Evolutionary conservation across 2,329 filamentous ascomycete species (phyloP), one percentile per base, ranked within the genome.

Genomic region (Hymenoscyphus infarciens): DNA sequence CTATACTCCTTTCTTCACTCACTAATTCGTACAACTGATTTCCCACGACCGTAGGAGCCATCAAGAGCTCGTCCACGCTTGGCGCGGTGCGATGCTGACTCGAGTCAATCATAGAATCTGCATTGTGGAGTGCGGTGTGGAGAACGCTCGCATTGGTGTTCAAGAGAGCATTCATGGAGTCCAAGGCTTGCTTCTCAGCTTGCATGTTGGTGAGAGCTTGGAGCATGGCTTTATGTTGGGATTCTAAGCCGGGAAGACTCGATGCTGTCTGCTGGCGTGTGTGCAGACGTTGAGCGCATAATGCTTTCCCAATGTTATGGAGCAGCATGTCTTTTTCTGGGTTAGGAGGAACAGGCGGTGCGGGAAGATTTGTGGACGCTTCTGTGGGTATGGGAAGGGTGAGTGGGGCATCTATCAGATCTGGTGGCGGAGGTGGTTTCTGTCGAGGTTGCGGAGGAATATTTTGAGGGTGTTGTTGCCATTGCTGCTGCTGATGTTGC

Each of bases 241-340:
- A 89, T 61, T 85, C 83, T 1, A 98, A 82, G 0, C 92, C 89
- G 0, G 87, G 82, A 38, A 97, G 81, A 22, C 89, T 91, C 15
- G 88, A 82, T 19, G 86, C 82, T 68, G 93, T 93, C 71, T 95
- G 90, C 29, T 83, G 77, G 56, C 89, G 83, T 60, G 87, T 88
- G 56, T 83, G 83, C 65, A 87, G 85, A 16, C 93, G 87, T 66
- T 90, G 87, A 45, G 84, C 79, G 61, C 87, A 81, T 2, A 98
- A 80, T 0, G 87, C 85, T 61, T 83, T 80, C 39, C 88, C 92
- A 33, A 98, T 83, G 54, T 92, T 89, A 60, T 84, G 83, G 2
- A 97, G 82, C 16, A 98, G 84, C 22, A 90, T 88, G 75, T 98
- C 92, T 74, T 97, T 97, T 76, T 98, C 92, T 0, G 95, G 95